phyloP scores from a whole-genome alignment of 306 rosid genomes.

The Trifolium repens region DNA sequence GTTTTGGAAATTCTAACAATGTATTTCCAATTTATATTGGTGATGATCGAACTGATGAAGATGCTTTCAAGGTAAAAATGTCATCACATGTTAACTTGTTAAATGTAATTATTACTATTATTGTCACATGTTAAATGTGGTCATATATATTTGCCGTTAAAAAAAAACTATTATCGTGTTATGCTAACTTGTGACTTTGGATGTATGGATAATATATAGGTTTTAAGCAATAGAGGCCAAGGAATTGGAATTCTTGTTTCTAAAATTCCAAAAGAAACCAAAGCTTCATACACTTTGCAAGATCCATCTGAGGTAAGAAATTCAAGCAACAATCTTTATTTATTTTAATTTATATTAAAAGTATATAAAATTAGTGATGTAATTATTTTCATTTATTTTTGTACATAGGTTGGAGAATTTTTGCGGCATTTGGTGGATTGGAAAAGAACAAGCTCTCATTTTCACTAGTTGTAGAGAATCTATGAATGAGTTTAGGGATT shows the following conservation, averaged over 20 bases:
- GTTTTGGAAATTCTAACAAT: slow-evolving; percentile 63
- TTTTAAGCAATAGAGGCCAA: slow-evolving; percentile 65
- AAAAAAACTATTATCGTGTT: not conserved
- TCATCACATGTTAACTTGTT: not conserved
- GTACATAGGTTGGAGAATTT: slow-evolving; percentile 73
- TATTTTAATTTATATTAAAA: not conserved
- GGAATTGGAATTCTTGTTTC: slow-evolving; percentile 95
- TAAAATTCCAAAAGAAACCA: slow-evolving; percentile 75
- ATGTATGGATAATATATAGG: slow-evolving; percentile 44
- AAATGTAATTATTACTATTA: not conserved
- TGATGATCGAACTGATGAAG: slow-evolving; percentile 92
- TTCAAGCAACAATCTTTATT: not conserved
- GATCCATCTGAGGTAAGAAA: slow-evolving; percentile 81
- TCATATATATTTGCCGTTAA: not conserved
- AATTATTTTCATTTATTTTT: not conserved
- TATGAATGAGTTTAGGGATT: slow-evolving; percentile 40
- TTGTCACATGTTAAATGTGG: too few relatives aligned
- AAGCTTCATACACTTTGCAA: slow-evolving; percentile 79
- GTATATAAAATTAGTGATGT: not conserved
- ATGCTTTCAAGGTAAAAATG: slow-evolving; percentile 78
- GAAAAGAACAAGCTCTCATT: slow-evolving; percentile 49
- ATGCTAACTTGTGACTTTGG: slow-evolving; percentile 16
- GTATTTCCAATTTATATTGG: slow-evolving; percentile 86
- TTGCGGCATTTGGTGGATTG: slow-evolving; percentile 76
- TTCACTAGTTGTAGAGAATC: slow-evolving; percentile 37